Percentiles rank a stretch among this genome's conserved stretches.
phyloP scores from a whole-genome alignment of 83 land plant species.

The Larix sibirica region DNA sequence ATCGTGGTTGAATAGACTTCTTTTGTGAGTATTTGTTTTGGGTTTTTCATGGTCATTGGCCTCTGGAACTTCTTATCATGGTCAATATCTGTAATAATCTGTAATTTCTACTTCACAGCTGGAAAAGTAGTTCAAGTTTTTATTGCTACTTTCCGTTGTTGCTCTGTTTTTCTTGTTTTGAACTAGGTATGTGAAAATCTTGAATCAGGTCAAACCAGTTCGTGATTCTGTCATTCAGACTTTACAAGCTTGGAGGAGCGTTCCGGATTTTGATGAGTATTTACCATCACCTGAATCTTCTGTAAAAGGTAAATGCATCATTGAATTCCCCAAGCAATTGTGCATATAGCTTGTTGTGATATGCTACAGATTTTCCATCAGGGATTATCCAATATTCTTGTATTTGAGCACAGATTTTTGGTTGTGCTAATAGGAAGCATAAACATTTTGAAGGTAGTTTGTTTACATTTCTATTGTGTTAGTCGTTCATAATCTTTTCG shows the following conservation, averaged over 20 bases:
- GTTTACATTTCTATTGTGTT: too few species aligned
- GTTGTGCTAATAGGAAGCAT: not conserved
- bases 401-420: not conserved
- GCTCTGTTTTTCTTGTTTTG: constrained; percentile 18
- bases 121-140: not conserved
- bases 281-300: constrained; percentile 24
- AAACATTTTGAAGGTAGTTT: not conserved
- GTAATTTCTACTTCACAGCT: too few species aligned
- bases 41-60: not conserved
- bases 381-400: not conserved
- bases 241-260: constrained; percentile 60
- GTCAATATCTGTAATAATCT: not conserved
- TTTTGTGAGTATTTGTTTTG: not conserved
- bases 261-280: constrained; percentile 27
- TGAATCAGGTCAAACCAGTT: constrained; percentile 62
- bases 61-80: not conserved
- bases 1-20: too few species aligned
- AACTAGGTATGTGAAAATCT: not conserved
- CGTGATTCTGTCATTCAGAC: constrained; percentile 66
- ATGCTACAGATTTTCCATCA: too few species aligned
- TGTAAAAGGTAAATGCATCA: constrained; percentile 27
- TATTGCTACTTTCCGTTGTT: not conserved
- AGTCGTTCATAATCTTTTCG: too few species aligned
- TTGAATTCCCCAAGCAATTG: too few species aligned
- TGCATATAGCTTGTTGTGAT: too few species aligned